Conservation (phyloP, 192 early-diverging fungal genomes). For the Thamnidium elegans region DNA sequence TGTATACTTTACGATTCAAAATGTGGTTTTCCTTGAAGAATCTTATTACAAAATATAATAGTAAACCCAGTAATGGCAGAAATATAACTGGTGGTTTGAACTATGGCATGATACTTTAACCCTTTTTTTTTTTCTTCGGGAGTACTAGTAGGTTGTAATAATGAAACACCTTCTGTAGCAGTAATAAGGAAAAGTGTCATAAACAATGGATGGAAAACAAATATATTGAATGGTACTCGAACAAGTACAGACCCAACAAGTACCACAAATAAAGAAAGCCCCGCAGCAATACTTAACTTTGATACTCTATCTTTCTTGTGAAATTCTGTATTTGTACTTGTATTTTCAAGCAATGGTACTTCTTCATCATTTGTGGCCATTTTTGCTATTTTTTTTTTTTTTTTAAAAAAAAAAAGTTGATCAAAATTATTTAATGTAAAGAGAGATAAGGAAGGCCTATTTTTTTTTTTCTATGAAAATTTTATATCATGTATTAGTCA, state of each 20-base stretch:
- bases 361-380: not conserved
- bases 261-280: constrained; percentile 26
- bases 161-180: constrained; percentile 29
- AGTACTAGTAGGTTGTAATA: constrained; percentile 35
- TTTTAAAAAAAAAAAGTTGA: not conserved
- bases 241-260: constrained; percentile 27
- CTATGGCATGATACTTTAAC: constrained; percentile 24
- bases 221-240: constrained; percentile 20
- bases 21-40: constrained; percentile 21
- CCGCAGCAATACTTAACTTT: not conserved
- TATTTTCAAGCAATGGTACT: not conserved
- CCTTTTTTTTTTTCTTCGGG: constrained; percentile 32
- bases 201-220: constrained; percentile 33
- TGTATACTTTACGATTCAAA: constrained; percentile 25
- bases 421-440: not conserved
- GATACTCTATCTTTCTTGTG: not conserved
- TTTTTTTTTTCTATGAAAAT: too few species aligned
- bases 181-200: constrained; percentile 27
- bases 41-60: constrained; percentile 30
- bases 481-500: too few species aligned
- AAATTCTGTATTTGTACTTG: not conserved
- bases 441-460: not conserved
- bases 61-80: constrained; percentile 24
- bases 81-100: constrained; percentile 25
- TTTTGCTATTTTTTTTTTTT: not conserved